Evolutionary conservation across 2,329 filamentous ascomycete species (phyloP), one percentile per base, ranked within the genome.

Genomic region (Fusarium sp.): DNA sequence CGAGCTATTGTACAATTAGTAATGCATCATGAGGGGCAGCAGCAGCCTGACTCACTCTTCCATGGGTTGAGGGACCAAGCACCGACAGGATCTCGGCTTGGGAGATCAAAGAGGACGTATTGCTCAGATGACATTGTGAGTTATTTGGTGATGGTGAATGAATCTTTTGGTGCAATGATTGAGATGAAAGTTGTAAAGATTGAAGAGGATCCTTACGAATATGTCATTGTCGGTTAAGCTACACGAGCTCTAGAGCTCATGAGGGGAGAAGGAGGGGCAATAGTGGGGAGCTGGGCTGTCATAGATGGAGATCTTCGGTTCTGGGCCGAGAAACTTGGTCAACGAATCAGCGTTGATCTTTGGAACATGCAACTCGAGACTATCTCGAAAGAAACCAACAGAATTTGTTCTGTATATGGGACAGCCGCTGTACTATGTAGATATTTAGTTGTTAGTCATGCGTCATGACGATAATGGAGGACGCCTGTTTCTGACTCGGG

Each of bases 31-130:
- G 36, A 54, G 47, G 35, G 10, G 32, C 12, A 9, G 42, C 20
- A 9, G 48, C 24, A 36, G 41, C 22, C 11, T 18, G 32, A 9
- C 78, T 75, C 82, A 92, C 91, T 90, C 82, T 92, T 94, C 91
- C 91, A 94, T 2, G 91, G 88, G 79, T 94, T 94, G 51, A 89
- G 82, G 3, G 91, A 92, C 92, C 92, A 94, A 13, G 81, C 82
- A 44, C 83, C 80, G 22, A 83, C 83, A 26, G 83, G 79, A 30
- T 73, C 81, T 78, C 84, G 87, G 80, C 85, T 90, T 6, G 91
- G 88, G 6, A 94, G 80, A 79, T 94, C 92, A 74, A 89, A 92
- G 4, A 94, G 79, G 14, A 88, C 82, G 42, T 91, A 83, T 48
- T 84, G 80, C 8, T 77, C 70, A 3, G 80, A 72, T 36, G 81